Evolutionary conservation across 306 rosid genomes (phyloP).

Genomic region (Rubus parviflorus): DNA sequence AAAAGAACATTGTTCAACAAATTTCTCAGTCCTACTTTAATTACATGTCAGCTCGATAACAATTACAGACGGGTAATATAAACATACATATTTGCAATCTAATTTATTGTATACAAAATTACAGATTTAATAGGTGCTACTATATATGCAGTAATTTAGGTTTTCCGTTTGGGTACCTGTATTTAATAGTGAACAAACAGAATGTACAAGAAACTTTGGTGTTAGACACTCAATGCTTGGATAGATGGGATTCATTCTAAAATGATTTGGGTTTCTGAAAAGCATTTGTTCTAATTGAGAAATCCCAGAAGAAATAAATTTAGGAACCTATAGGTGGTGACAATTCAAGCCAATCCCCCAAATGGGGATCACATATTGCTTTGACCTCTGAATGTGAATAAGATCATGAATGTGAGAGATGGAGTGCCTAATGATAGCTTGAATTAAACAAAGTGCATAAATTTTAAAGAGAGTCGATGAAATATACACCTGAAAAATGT

Average conservation of each 20-base stretch:
- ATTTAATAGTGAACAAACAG: not conserved
- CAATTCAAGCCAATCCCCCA: not conserved
- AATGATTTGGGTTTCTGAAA: not conserved
- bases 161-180: not conserved
- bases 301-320: not conserved
- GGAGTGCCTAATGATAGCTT: not conserved
- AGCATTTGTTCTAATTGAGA: not conserved
- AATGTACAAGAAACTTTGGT: not conserved
- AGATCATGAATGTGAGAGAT: not conserved
- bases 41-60: not conserved
- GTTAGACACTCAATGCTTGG: not conserved
- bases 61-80: not conserved
- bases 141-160: not conserved
- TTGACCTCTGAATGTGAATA: not conserved
- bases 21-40: not conserved
- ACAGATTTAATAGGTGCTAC: not conserved
- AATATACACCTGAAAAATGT: constrained; percentile 6
- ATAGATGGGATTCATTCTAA: not conserved
- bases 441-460: not conserved
- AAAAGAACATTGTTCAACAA: not conserved
- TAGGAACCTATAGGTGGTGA: not conserved
- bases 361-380: constrained; percentile 7
- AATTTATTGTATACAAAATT: not conserved
- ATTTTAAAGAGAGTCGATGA: not conserved
- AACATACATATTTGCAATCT: not conserved